Evolutionary conservation across 106 monocot species (phyloP).

Genomic region (Apostasia shenzhenica): DNA sequence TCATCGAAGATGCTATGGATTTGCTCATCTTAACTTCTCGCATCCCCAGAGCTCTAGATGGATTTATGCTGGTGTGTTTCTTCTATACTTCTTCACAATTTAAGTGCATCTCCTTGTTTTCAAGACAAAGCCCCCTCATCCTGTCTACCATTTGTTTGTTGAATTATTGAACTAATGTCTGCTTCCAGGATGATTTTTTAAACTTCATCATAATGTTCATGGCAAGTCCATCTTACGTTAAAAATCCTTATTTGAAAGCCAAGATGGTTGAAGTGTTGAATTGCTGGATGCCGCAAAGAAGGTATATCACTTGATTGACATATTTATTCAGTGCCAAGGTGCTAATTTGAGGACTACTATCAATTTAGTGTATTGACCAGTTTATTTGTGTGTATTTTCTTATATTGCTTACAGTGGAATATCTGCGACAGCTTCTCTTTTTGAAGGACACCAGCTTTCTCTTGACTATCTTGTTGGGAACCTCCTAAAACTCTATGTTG

Average conservation of each 20-base stretch:
- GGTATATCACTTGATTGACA: constrained; percentile 20
- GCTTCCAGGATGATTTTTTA: constrained; percentile 84
- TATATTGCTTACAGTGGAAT: constrained; percentile 48
- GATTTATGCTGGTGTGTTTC: constrained; percentile 54
- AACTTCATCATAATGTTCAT: constrained; percentile 99
- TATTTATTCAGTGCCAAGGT: not conserved
- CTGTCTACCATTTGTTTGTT: not conserved
- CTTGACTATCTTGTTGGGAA: constrained; percentile 83
- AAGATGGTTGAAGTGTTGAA: constrained; percentile 99
- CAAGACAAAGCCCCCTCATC: not conserved
- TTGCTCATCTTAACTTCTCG: constrained; percentile 84
- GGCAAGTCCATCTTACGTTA: constrained; percentile 82
- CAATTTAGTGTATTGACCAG: not conserved
- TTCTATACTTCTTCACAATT: not conserved
- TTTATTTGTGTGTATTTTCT: not conserved
- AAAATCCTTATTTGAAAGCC: constrained; percentile 91
- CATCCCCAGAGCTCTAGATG: constrained; percentile 86
- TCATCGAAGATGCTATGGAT: constrained; percentile 95
- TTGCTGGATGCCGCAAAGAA: constrained; percentile 90
- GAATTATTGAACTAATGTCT: constrained; percentile 3
- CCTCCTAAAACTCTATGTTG: constrained; percentile 95
- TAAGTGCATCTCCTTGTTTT: not conserved
- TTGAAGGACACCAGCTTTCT: constrained; percentile 88
- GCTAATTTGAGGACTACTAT: not conserved
- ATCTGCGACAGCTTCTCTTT: constrained; percentile 66